phyloP scores from a whole-genome alignment of 192 early-diverging fungal species.

The Rhizophlyctis rosea region DNA sequence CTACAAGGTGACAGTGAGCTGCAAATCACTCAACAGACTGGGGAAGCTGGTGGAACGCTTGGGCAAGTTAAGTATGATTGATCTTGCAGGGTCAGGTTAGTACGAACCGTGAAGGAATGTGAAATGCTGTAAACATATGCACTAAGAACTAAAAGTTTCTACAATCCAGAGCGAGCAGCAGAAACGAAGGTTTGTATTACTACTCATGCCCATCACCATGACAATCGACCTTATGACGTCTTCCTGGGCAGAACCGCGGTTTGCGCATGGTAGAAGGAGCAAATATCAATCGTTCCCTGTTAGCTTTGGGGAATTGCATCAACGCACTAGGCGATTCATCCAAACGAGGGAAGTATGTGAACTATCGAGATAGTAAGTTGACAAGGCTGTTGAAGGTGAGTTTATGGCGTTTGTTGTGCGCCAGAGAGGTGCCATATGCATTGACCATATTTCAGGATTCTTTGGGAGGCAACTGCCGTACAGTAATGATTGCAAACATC shows the following conservation, averaged over 20 bases:
- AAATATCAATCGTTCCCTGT: slow-evolving; percentile 71
- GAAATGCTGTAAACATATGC: slow-evolving; percentile 46
- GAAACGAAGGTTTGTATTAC: slow-evolving; percentile 37
- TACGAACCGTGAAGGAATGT: slow-evolving; percentile 59
- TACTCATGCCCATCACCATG: not conserved
- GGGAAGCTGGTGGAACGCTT: slow-evolving; percentile 30
- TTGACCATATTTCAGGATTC: slow-evolving; percentile 44
- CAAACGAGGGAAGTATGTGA: slow-evolving; percentile 58
- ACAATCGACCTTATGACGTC: not conserved
- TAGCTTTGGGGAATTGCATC: slow-evolving; percentile 76
- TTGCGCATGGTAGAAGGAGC: slow-evolving; percentile 71
- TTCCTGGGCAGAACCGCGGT: slow-evolving; percentile 45
- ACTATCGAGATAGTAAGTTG: slow-evolving; percentile 74
- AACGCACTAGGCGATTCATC: slow-evolving; percentile 59
- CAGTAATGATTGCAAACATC: slow-evolving; percentile 76
- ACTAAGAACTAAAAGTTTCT: not conserved
- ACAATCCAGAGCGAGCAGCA: slow-evolving; percentile 57
- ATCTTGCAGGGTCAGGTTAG: slow-evolving; percentile 68
- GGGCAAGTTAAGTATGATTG: slow-evolving; percentile 64
- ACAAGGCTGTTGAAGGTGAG: slow-evolving; percentile 65
- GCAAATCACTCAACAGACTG: slow-evolving; percentile 19
- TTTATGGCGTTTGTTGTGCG: not conserved
- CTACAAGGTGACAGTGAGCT: slow-evolving; percentile 21
- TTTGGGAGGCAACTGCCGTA: slow-evolving; percentile 71
- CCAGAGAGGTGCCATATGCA: not conserved